Percentiles rank a stretch among this genome's conserved stretches.
Evolutionary conservation across 1,139 yeast genomes (phyloP).

Genomic region (Yamadazyma jaroonii): DNA sequence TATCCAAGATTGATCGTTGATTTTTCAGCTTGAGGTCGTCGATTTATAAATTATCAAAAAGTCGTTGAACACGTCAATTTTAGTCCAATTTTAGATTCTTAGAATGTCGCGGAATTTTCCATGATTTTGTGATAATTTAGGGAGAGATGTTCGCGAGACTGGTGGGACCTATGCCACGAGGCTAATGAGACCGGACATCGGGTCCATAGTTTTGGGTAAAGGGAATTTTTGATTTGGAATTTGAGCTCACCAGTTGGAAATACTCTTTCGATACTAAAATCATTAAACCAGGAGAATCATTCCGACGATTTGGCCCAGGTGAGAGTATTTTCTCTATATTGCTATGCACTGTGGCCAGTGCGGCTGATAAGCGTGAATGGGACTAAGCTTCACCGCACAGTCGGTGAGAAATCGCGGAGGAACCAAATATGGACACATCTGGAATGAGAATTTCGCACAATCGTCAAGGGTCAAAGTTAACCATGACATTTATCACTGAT

Average conservation of each 20-base stretch:
- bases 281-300: too few species aligned
- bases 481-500: constrained; percentile 22
- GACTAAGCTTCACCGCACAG: too few species aligned
- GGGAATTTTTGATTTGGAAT: too few species aligned
- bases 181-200: not conserved
- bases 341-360: too few species aligned
- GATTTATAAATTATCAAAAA: not conserved
- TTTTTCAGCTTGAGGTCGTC: constrained; percentile 1
- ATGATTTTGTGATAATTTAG: not conserved
- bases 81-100: not conserved
- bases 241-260: too few species aligned
- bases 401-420: too few species aligned
- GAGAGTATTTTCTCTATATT: too few species aligned
- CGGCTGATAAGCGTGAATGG: too few species aligned
- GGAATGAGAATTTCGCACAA: too few species aligned
- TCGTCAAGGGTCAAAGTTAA: constrained; percentile 6
- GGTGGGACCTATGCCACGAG: not conserved
- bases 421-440: too few species aligned
- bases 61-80: constrained; percentile 2
- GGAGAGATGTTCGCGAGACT: not conserved
- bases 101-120: constrained; percentile 2
- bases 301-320: too few species aligned
- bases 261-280: too few species aligned
- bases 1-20: not conserved
- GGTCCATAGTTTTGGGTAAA: not conserved